Conservation (phyloP, 495 filamentous ascomycete species). For the Talaromyces adpressus region DNA sequence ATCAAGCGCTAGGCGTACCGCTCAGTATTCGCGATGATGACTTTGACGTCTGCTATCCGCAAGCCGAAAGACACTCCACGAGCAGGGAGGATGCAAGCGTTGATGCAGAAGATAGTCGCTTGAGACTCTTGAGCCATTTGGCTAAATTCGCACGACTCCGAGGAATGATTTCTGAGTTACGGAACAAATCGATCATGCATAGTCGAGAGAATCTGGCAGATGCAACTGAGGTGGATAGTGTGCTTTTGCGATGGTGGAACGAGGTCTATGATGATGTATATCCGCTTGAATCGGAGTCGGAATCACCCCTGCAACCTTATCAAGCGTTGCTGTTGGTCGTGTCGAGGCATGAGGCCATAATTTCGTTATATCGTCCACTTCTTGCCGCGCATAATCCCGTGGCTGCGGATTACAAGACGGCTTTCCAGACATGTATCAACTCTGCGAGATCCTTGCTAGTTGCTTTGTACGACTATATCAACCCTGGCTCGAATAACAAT, state of each 20-base stretch:
- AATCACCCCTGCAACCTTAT: slow-evolving; percentile 17
- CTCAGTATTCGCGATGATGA: slow-evolving; percentile 44
- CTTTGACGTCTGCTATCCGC: slow-evolving; percentile 45
- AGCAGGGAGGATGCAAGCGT: neutral
- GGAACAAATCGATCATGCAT: slow-evolving; percentile 39
- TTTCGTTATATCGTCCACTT: slow-evolving; percentile 38
- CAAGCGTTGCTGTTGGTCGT: slow-evolving; percentile 31
- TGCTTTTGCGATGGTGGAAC: slow-evolving; percentile 40
- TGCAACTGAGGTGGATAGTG: slow-evolving; percentile 29
- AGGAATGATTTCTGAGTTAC: slow-evolving; percentile 36
- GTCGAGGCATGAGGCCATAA: slow-evolving; percentile 35
- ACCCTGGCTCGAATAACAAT: slow-evolving; percentile 9
- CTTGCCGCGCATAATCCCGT: slow-evolving; percentile 26
- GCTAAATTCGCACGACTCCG: slow-evolving; percentile 37
- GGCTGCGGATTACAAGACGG: slow-evolving; percentile 32
- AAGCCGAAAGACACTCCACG: slow-evolving; percentile 24
- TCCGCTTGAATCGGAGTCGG: slow-evolving; percentile 17
- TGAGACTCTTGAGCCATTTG: slow-evolving; percentile 28
- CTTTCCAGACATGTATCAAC: slow-evolving; percentile 37
- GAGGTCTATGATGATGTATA: slow-evolving; percentile 38
- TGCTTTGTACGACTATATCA: slow-evolving; percentile 23
- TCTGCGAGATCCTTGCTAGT: slow-evolving; percentile 34
- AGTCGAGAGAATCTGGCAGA: slow-evolving; percentile 26
- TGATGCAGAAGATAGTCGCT: slow-evolving; percentile 14
- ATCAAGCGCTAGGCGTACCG: slow-evolving; percentile 42